A percentile compares a stretch with the other conserved stretches of the same genome.
Conservation (phyloP, 2,329 filamentous ascomycete genomes). For the Chaetoscypha palmicola region DNA sequence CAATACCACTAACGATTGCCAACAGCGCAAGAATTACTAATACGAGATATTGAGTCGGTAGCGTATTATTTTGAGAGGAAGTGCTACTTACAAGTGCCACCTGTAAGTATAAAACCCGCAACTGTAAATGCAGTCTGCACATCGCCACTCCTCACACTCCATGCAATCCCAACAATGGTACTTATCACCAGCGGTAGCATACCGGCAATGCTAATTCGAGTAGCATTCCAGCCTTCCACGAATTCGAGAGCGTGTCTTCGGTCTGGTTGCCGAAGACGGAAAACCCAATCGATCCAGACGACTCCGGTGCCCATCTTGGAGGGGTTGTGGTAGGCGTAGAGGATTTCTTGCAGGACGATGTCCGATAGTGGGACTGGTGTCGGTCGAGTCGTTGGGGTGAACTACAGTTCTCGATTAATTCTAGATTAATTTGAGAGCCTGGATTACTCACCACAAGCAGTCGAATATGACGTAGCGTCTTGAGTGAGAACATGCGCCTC, state of each 20-base stretch:
- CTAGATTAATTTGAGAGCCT: too few species aligned
- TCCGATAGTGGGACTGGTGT: not conserved
- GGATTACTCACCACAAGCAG: not conserved
- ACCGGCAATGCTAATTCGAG: not conserved
- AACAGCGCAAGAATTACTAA: constrained; percentile 1
- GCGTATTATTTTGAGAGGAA: too few species aligned
- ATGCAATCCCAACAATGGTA: not conserved
- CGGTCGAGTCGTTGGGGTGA: not conserved
- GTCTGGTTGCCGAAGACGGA: not conserved
- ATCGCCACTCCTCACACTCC: not conserved
- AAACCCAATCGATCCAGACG: not conserved
- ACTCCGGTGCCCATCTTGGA: not conserved
- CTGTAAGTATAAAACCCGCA: constrained; percentile 2
- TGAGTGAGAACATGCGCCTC: not conserved
- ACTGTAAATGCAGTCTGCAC: constrained; percentile 2
- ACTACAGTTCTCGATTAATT: too few species aligned
- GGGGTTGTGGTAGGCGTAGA: not conserved
- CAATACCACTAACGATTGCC: constrained; percentile 1
- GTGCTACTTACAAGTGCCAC: not conserved
- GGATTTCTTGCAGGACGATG: not conserved
- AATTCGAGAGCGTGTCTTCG: not conserved
- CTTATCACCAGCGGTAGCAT: not conserved
- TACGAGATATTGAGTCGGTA: too few species aligned
- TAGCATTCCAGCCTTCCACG: not conserved
- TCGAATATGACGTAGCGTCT: not conserved